phyloP scores from a whole-genome alignment of 2,329 filamentous ascomycete genomes.

The Lecanosticta acicola region DNA sequence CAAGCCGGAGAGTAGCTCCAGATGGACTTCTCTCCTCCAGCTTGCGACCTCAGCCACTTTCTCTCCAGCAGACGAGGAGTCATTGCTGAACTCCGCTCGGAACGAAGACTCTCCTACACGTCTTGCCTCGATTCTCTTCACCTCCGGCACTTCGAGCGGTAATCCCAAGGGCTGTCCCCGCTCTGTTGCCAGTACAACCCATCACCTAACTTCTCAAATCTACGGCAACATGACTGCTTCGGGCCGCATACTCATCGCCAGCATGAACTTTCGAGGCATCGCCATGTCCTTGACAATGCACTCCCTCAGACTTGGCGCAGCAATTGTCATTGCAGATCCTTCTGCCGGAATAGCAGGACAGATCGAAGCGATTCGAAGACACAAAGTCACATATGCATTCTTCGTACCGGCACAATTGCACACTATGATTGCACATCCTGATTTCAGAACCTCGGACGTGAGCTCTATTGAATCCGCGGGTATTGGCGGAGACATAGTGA shows the following conservation, averaged over 20 bases:
- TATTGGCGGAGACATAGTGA: slow-evolving; percentile 17
- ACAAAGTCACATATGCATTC: slow-evolving; percentile 10
- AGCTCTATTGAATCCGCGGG: slow-evolving; percentile 3
- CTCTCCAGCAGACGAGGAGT: background rate
- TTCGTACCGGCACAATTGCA: slow-evolving; percentile 16
- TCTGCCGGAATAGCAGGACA: slow-evolving; percentile 3
- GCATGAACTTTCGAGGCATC: slow-evolving; percentile 19
- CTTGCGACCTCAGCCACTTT: background rate
- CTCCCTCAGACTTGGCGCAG: slow-evolving; percentile 14
- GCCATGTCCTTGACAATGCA: slow-evolving; percentile 8
- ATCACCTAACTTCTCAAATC: slow-evolving; percentile 1
- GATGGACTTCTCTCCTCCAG: background rate
- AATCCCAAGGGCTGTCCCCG: slow-evolving; percentile 16
- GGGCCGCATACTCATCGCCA: background rate
- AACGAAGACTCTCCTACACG: slow-evolving; percentile 9
- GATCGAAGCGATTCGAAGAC: slow-evolving; percentile 12
- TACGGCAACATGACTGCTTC: slow-evolving; percentile 1
- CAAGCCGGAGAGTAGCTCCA: background rate
- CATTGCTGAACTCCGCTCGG: slow-evolving; percentile 5
- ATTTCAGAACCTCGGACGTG: slow-evolving; percentile 6
- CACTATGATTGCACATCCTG: slow-evolving; percentile 8
- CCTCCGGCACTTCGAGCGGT: slow-evolving; percentile 15
- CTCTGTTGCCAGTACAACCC: slow-evolving; percentile 4
- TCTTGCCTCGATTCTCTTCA: slow-evolving; percentile 13
- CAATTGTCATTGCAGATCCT: slow-evolving; percentile 14